phyloP scores from a whole-genome alignment of 2,329 filamentous ascomycete species.

The Talaromyces funiculosus region DNA sequence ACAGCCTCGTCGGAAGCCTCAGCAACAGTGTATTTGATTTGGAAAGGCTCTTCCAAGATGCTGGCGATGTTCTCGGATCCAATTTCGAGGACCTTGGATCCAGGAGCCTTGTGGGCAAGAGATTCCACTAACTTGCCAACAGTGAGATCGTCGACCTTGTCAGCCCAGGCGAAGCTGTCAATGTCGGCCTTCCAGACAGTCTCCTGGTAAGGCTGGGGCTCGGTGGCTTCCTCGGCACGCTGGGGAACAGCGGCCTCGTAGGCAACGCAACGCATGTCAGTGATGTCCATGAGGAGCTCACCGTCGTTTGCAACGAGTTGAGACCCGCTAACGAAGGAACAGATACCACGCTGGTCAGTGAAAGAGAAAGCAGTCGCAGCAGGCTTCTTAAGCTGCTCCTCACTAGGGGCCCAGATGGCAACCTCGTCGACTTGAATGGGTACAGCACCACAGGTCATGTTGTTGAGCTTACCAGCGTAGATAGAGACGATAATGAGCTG shows the following conservation, averaged over 20 bases:
- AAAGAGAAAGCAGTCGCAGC: slow-evolving; percentile 6
- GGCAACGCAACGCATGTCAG: slow-evolving; percentile 13
- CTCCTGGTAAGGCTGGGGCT: slow-evolving; percentile 13
- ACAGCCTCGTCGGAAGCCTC: background rate
- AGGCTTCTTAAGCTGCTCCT: background rate
- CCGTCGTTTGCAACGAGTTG: slow-evolving; percentile 11
- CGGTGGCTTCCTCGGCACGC: background rate
- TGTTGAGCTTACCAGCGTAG: slow-evolving; percentile 13
- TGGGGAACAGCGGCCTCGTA: slow-evolving; percentile 18
- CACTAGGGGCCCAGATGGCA: slow-evolving; percentile 10
- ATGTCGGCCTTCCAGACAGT: slow-evolving; percentile 17
- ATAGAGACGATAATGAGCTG: slow-evolving; percentile 19
- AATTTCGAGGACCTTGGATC: background rate
- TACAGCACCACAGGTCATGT: slow-evolving; percentile 16
- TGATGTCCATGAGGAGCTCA: slow-evolving; percentile 16
- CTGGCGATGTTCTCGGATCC: background rate
- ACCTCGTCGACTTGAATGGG: slow-evolving; percentile 17
- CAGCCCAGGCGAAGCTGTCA: slow-evolving; percentile 2
- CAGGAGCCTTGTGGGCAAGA: slow-evolving; percentile 1
- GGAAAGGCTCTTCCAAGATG: background rate
- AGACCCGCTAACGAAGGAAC: slow-evolving; percentile 11
- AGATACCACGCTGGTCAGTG: slow-evolving; percentile 5
- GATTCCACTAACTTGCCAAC: background rate
- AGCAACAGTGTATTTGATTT: slow-evolving; percentile 1
- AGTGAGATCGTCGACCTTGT: background rate